Percentiles rank a stretch among this genome's conserved stretches.
Conservation (phyloP, 2,329 filamentous ascomycete genomes). For the Stagonosporopsis cucurbitacearum region DNA sequence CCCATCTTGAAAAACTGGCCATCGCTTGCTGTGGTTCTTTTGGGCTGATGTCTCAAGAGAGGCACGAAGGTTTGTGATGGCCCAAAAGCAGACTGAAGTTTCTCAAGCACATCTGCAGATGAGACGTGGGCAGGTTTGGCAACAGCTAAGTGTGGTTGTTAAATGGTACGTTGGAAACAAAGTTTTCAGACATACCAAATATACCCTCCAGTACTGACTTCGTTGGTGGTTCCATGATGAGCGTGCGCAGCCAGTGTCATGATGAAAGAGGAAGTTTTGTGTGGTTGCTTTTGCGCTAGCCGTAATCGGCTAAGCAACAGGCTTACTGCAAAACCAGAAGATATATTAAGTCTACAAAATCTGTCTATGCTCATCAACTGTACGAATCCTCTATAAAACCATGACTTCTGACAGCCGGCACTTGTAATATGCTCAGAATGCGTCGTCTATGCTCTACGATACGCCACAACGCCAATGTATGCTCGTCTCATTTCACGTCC, state of each 20-base stretch:
- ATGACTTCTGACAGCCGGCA: too few species aligned
- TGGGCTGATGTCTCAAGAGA: slow-evolving; percentile 25
- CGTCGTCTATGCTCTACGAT: not conserved
- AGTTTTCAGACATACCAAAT: slow-evolving; percentile 23
- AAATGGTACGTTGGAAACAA: not conserved
- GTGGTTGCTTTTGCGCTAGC: not conserved
- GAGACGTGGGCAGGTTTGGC: slow-evolving; percentile 33
- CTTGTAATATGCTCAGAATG: too few species aligned
- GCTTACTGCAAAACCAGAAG: not conserved
- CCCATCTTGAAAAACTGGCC: slow-evolving; percentile 38
- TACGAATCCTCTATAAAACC: too few species aligned
- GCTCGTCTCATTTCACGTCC: not conserved
- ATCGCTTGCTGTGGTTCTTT: slow-evolving; percentile 28
- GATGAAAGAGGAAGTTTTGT: slow-evolving; percentile 10
- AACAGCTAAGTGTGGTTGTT: slow-evolving; percentile 24
- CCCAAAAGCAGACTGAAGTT: slow-evolving; percentile 31
- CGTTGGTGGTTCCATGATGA: not conserved
- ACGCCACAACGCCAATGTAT: not conserved
- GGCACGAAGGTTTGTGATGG: slow-evolving; percentile 27
- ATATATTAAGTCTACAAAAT: too few species aligned
- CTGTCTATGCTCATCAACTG: not conserved
- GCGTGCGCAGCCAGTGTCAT: not conserved
- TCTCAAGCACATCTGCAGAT: slow-evolving; percentile 33
- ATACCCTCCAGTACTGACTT: slow-evolving; percentile 28
- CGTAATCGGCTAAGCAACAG: not conserved